Conservation (phyloP, 345 rosid genomes). For the Eucalyptus cladocalyx region DNA sequence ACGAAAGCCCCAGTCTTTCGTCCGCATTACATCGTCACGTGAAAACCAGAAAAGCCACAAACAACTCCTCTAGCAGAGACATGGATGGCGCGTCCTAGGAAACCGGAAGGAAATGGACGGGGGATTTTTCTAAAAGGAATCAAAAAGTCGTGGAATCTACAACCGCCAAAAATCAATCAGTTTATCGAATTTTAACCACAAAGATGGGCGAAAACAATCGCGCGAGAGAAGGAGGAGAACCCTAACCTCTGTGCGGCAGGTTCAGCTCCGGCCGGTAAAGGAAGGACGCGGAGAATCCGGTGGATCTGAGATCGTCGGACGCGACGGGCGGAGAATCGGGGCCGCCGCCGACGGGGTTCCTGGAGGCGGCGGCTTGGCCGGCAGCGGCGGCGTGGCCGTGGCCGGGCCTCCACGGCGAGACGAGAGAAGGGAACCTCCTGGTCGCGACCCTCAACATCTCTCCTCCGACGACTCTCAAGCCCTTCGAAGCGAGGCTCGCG, state of each 20-base stretch:
- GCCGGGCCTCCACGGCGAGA: constrained; percentile 17
- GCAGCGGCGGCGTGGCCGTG: constrained; percentile 1
- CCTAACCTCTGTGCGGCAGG: constrained; percentile 30
- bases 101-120: background rate
- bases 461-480: background rate
- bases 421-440: constrained; percentile 26
- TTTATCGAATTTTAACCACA: background rate
- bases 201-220: background rate
- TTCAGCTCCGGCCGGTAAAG: constrained; percentile 6
- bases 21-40: background rate
- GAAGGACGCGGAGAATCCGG: background rate
- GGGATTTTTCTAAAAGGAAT: background rate
- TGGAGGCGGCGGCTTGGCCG: background rate
- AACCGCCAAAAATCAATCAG: background rate
- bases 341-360: constrained; percentile 7
- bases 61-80: background rate
- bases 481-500: background rate
- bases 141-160: background rate
- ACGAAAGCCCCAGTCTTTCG: background rate
- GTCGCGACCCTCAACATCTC: constrained; percentile 35
- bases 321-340: constrained; percentile 4
- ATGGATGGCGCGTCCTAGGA: background rate
- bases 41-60: background rate
- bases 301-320: constrained; percentile 12
- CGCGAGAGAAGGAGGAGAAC: background rate